Conservation (phyloP, 2,329 filamentous ascomycete species). For the Neobulgaria alba region DNA sequence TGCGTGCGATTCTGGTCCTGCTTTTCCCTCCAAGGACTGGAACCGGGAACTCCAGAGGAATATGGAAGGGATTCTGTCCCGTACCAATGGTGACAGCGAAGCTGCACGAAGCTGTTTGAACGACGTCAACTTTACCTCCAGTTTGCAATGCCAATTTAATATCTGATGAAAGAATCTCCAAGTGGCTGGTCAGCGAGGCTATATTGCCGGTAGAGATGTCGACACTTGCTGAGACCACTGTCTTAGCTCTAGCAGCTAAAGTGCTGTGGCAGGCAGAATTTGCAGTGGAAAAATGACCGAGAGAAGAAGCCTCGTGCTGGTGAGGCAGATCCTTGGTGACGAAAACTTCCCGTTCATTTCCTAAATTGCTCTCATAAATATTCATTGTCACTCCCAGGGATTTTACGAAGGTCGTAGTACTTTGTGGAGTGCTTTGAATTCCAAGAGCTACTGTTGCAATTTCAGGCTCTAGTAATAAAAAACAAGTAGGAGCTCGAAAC, state of each 20-base stretch:
- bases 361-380: constrained; percentile 1
- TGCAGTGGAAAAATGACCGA: not conserved
- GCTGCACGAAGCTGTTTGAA: not conserved
- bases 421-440: constrained; percentile 3
- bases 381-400: constrained; percentile 2
- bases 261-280: not conserved
- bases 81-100: not conserved
- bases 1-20: constrained; percentile 4
- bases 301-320: not conserved
- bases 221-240: constrained; percentile 1
- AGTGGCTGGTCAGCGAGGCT: not conserved
- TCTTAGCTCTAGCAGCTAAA: not conserved
- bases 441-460: not conserved
- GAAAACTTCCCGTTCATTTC: not conserved
- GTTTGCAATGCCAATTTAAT: not conserved
- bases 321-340: constrained; percentile 1
- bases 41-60: constrained; percentile 3
- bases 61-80: not conserved
- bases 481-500: constrained; percentile 5
- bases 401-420: not conserved
- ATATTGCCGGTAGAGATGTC: not conserved
- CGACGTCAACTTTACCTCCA: not conserved
- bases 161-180: constrained; percentile 1
- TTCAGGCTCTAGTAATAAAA: not conserved
- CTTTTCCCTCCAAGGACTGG: constrained; percentile 1